Evolutionary conservation across 306 rosid genomes (phyloP), one percentile per base, ranked within the genome.

Genomic region (Cicer pinnatifidum): DNA sequence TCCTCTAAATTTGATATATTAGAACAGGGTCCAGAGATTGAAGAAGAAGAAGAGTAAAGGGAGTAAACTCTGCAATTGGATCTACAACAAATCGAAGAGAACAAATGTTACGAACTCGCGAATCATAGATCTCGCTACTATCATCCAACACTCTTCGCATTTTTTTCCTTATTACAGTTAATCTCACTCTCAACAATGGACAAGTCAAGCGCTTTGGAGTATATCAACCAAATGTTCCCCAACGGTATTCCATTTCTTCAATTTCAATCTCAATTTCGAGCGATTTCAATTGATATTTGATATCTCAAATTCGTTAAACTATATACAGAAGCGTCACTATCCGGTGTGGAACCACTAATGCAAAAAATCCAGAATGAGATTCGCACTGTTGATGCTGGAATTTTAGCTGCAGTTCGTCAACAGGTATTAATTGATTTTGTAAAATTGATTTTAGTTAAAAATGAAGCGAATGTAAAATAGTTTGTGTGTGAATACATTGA

Each of bases 141-240:
- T 39, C 6, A 6, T 37, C 59, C 59, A 47, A 6, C 61, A 19
- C 75, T 33, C 19, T 48, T 77, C 70, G 59, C 71, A 46, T 40
- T 62, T 68, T 62, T 19, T 10, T 59, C 39, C 35, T 28, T 28
- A 64, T 75, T 58, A 5, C 54, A 65, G 59, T 80, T 45, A 40
- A 71, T 47, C 66, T 58, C 64, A 67, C 62, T 44, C 69, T 77
- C 61, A 53, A 7, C 84, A 50, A 89, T 94, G 97, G 96, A 94
- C 89, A 94, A 94, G 83, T 94, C 98, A 50, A 93, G 96, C 85
- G 89, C 97, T 39, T 81, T 94, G 80, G 98, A 91, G 51, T 94
- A 94, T 78, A 94, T 94, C 85, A 94, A 94, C 70, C 98, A 94
- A 84, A 91, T 91, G 98, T 94, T 94, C 83, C 98, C 98, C 72